A percentile compares a stretch with the other conserved stretches of the same genome.
Evolutionary conservation across 1,284 basidiomycete species (phyloP).

Genomic region (Tilletia walkeri): DNA sequence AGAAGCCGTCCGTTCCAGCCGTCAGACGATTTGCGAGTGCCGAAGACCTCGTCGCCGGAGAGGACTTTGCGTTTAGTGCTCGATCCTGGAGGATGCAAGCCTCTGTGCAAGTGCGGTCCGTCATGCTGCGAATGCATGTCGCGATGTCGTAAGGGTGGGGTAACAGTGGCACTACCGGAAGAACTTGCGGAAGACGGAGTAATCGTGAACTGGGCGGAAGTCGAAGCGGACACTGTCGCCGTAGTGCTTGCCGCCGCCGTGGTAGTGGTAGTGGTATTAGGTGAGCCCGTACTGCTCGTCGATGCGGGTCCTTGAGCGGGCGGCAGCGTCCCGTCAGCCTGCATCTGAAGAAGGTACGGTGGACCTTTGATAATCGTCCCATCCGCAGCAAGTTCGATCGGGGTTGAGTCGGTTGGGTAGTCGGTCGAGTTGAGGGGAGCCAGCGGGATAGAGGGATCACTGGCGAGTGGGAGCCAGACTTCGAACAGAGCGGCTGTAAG

Average conservation of each 20-base stretch:
- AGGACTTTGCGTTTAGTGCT: slow-evolving; percentile 6
- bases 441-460: slow-evolving; percentile 16
- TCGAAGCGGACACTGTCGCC: not conserved
- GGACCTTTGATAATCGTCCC: slow-evolving; percentile 14
- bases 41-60: slow-evolving; percentile 21
- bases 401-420: slow-evolving; percentile 30
- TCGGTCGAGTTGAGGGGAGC: slow-evolving; percentile 24
- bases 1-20: slow-evolving; percentile 32
- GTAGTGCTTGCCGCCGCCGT: not conserved
- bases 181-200: not conserved
- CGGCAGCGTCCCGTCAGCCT: not conserved
- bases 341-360: slow-evolving; percentile 6
- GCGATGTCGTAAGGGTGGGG: too few relatives aligned
- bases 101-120: too few relatives aligned
- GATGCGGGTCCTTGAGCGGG: not conserved
- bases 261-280: not conserved
- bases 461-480: slow-evolving; percentile 28
- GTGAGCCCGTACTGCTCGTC: not conserved
- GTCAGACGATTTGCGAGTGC: not conserved
- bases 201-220: not conserved
- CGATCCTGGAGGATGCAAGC: not conserved
- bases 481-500: slow-evolving; percentile 26
- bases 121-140: not conserved
- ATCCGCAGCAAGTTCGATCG: slow-evolving; percentile 10
- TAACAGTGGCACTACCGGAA: not conserved